Percentiles rank a stretch among this genome's conserved stretches.
These are phyloP conservation scores for Aureobasidium sp. DNA, from an alignment of 2,329 filamentous ascomycete genomes.

Conservation along the genomic window DNA sequence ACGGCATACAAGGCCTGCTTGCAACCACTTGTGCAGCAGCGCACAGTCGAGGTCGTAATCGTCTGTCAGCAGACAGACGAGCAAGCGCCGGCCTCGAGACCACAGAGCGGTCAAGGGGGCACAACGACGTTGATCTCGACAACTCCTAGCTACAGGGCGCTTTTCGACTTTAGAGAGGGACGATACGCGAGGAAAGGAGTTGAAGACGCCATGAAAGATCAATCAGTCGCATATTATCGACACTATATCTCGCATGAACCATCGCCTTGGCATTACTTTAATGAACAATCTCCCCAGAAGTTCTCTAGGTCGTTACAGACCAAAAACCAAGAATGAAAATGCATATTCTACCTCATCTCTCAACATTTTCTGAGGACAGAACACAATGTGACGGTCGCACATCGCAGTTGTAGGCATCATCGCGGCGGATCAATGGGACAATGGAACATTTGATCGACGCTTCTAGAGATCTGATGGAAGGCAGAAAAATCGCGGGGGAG, in stretches of 20 bases:
- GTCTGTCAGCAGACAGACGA: neutral
- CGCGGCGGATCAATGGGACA: neutral
- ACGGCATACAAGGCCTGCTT: neutral
- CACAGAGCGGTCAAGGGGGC: neutral
- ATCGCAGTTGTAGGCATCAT: neutral
- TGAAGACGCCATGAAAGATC: neutral
- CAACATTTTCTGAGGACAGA: neutral
- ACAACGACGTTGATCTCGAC: neutral
- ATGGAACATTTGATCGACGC: neutral
- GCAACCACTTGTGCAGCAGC: neutral
- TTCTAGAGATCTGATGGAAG: slow-evolving; percentile 7
- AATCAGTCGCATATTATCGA: neutral
- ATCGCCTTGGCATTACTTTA: slow-evolving; percentile 2
- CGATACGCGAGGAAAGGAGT: neutral
- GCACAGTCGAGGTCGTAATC: neutral
- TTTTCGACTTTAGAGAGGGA: neutral
- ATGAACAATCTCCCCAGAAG: neutral
- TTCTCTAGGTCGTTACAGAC: neutral
- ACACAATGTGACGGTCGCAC: neutral
- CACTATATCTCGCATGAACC: slow-evolving; percentile 10
- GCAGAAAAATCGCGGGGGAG: neutral
- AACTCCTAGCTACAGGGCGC: neutral
- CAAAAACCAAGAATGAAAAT: neutral
- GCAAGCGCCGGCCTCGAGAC: neutral
- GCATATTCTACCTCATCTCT: neutral